Evolutionary conservation across 2,329 filamentous ascomycete species (phyloP).

Genomic region (Aquanectria penicillioides): DNA sequence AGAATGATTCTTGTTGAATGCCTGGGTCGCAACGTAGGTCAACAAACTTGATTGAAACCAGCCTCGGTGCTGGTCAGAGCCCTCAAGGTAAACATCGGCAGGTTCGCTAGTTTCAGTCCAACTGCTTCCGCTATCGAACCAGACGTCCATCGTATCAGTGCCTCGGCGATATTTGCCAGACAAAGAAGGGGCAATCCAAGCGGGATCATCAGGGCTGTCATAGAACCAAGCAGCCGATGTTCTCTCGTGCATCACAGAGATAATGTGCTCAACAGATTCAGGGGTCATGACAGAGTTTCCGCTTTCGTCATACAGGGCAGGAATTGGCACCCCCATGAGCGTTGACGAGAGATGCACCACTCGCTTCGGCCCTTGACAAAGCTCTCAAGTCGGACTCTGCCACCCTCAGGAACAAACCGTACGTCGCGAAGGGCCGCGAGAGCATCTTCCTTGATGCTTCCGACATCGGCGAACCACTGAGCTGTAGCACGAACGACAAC

Average conservation of each 20-base stretch:
- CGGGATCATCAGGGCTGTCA: slow-evolving; percentile 77
- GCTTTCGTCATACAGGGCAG: slow-evolving; percentile 80
- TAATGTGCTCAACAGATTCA: slow-evolving; percentile 85
- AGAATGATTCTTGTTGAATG: slow-evolving; percentile 42
- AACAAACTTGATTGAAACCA: slow-evolving; percentile 98
- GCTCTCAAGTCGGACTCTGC: slow-evolving; percentile 79
- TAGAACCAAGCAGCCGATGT: slow-evolving; percentile 97
- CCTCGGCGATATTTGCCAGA: slow-evolving; percentile 75
- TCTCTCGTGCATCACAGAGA: slow-evolving; percentile 77
- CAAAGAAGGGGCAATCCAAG: slow-evolving; percentile 79
- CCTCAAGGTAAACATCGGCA: slow-evolving; percentile 92
- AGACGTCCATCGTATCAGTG: slow-evolving; percentile 98
- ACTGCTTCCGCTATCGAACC: slow-evolving; percentile 98
- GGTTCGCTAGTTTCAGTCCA: slow-evolving; percentile 73
- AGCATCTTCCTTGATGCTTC: slow-evolving; percentile 79
- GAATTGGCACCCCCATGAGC: slow-evolving; percentile 98
- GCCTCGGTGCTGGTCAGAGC: slow-evolving; percentile 93
- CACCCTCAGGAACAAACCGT: slow-evolving; percentile 80
- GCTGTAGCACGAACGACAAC: slow-evolving; percentile 92
- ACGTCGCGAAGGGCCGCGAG: slow-evolving; percentile 76
- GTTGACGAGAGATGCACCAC: slow-evolving; percentile 97
- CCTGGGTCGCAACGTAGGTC: slow-evolving; percentile 78
- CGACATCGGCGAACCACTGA: slow-evolving; percentile 98
- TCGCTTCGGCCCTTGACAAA: slow-evolving; percentile 90
- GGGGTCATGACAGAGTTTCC: slow-evolving; percentile 82